A percentile compares a stretch with the other conserved stretches of the same genome.
These are phyloP conservation scores for Furcasterigmium sp. DNA, from an alignment of 2,329 filamentous ascomycete species.

Conservation along the genomic window DNA sequence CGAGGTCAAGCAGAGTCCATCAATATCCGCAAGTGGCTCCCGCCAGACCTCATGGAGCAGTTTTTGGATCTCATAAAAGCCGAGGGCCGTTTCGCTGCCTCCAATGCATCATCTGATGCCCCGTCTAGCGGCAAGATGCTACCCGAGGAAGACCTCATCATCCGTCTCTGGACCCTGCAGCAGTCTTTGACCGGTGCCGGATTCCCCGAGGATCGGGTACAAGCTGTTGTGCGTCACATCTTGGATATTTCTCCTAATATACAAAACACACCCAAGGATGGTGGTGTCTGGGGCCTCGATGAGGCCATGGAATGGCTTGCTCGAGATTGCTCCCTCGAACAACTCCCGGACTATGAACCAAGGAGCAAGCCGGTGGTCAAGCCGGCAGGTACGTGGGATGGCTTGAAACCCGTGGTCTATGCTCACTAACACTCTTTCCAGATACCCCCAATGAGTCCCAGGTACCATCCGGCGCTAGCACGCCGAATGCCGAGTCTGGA, in stretches of 20 bases:
- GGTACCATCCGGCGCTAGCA: conserved; percentile 42
- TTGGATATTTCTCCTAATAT: conserved; percentile 63
- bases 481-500: conserved; percentile 35
- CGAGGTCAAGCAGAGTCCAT: conserved; percentile 71
- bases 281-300: conserved; percentile 75
- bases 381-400: conserved; percentile 22
- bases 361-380: conserved; percentile 30
- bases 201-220: conserved; percentile 60
- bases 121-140: conserved; percentile 41
- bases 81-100: conserved; percentile 55
- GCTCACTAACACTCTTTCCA: conserved; percentile 12
- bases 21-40: conserved; percentile 73
- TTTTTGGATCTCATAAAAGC: conserved; percentile 68
- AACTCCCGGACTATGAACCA: conserved; percentile 68
- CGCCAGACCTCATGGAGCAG: conserved; percentile 70
- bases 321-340: conserved; percentile 62
- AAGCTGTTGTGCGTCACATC: conserved; percentile 60
- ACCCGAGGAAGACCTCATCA: conserved; percentile 72
- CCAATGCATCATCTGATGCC: conserved; percentile 39
- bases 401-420: not conserved
- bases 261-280: conserved; percentile 51
- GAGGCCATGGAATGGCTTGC: conserved; percentile 89
- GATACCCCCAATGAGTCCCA: conserved; percentile 47
- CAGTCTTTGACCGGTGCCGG: conserved; percentile 64
- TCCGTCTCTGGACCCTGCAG: conserved; percentile 80